Evolutionary conservation across 2,329 filamentous ascomycete species (phyloP).

Genomic region (Beauveria bassiana): DNA sequence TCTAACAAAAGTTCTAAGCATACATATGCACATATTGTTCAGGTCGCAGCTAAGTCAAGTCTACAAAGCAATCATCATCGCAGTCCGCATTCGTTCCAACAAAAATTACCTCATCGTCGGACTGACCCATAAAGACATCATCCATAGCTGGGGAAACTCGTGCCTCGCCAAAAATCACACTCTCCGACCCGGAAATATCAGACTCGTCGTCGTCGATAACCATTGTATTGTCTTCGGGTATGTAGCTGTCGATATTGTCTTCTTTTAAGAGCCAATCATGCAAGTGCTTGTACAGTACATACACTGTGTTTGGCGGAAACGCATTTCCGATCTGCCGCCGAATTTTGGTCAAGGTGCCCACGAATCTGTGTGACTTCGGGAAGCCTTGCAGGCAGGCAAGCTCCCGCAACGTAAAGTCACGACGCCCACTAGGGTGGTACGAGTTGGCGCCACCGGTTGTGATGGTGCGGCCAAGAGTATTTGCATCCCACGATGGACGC

Average conservation of each 20-base stretch:
- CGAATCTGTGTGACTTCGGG: conserved; percentile 52
- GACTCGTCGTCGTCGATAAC: conserved; percentile 20
- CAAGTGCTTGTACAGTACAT: conserved; percentile 41
- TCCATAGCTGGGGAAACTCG: conserved; percentile 19
- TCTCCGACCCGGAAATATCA: conserved; percentile 11
- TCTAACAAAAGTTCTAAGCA: background rate
- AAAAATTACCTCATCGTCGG: conserved; percentile 7
- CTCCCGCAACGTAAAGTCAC: conserved; percentile 61
- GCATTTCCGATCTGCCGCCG: conserved; percentile 71
- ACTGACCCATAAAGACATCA: conserved; percentile 14
- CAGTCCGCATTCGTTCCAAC: background rate
- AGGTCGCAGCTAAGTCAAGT: background rate
- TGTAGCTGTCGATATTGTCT: conserved; percentile 27
- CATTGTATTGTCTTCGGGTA: conserved; percentile 16
- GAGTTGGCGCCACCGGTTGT: conserved; percentile 56
- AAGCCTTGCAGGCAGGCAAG: conserved; percentile 65
- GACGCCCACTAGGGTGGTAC: conserved; percentile 56
- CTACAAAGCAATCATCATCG: background rate
- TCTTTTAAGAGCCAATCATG: conserved; percentile 35
- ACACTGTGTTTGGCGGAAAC: conserved; percentile 56
- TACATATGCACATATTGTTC: background rate
- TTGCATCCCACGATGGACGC: conserved; percentile 34
- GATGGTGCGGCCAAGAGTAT: conserved; percentile 48
- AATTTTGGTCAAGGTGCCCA: conserved; percentile 29
- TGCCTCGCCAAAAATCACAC: conserved; percentile 3